These are phyloP conservation scores for Bretziella fagacearum DNA, from an alignment of 2,329 filamentous ascomycete genomes.

Conservation along the genomic window DNA sequence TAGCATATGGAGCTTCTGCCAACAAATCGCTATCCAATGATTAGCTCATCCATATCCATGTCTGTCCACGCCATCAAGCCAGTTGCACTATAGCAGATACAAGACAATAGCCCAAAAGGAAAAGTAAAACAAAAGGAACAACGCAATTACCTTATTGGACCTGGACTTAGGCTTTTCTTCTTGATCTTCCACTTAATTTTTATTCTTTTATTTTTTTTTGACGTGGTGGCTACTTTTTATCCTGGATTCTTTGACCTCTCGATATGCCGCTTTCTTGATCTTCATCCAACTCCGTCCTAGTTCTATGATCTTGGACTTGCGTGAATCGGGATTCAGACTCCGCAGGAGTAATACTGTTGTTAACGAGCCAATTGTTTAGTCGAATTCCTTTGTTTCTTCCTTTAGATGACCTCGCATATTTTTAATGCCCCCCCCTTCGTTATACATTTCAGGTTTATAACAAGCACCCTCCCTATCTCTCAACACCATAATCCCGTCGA, in stretches of 20 bases:
- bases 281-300: background rate
- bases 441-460: too few relatives aligned
- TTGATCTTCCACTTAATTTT: background rate
- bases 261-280: background rate
- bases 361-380: too few relatives aligned
- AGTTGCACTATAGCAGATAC: background rate
- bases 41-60: background rate
- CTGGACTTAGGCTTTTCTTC: background rate
- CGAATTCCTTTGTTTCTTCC: too few relatives aligned
- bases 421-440: too few relatives aligned
- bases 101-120: background rate
- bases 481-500: too few relatives aligned
- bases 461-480: too few relatives aligned
- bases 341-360: too few relatives aligned
- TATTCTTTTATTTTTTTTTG: too few relatives aligned
- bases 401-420: too few relatives aligned
- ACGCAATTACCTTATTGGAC: background rate
- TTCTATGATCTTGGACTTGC: background rate
- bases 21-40: background rate
- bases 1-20: too few relatives aligned
- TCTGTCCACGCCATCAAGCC: background rate
- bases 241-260: background rate
- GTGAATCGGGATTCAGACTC: too few relatives aligned
- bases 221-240: background rate
- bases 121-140: constrained; percentile 5